phyloP scores from a whole-genome alignment of 1,284 basidiomycete genomes.

The Tilletia setariae region DNA sequence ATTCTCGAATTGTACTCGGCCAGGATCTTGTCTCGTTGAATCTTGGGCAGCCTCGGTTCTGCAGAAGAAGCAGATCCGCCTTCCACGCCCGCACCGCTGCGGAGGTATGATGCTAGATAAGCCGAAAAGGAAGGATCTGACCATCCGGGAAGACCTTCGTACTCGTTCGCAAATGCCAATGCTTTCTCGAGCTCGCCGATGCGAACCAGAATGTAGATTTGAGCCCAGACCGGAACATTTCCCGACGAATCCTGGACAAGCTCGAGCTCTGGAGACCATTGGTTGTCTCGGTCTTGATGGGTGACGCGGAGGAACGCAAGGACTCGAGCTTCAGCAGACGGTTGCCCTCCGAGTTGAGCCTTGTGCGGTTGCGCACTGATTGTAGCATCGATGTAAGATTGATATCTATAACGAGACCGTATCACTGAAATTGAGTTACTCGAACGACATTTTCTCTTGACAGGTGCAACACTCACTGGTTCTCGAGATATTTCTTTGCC shows the following conservation, averaged over 20 bases:
- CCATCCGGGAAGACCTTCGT: slow-evolving; percentile 72
- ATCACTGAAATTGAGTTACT: neutral
- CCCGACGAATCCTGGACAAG: slow-evolving; percentile 29
- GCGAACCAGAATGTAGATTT: slow-evolving; percentile 83
- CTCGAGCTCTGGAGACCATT: slow-evolving; percentile 46
- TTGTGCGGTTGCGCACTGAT: slow-evolving; percentile 79
- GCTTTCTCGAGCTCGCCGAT: slow-evolving; percentile 80
- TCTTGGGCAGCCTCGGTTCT: slow-evolving; percentile 60
- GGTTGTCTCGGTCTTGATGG: slow-evolving; percentile 39
- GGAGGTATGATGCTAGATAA: slow-evolving; percentile 79
- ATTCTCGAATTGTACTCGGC: slow-evolving; percentile 89
- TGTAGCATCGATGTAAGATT: slow-evolving; percentile 79
- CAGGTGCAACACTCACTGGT: slow-evolving; percentile 60
- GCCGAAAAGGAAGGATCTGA: slow-evolving; percentile 80
- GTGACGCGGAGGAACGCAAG: slow-evolving; percentile 47
- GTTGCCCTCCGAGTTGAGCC: slow-evolving; percentile 85
- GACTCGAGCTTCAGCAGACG: slow-evolving; percentile 82
- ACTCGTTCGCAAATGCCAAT: slow-evolving; percentile 65
- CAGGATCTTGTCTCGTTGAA: slow-evolving; percentile 77
- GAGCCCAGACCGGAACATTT: slow-evolving; percentile 77
- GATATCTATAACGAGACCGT: slow-evolving; percentile 29
- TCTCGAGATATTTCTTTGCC: slow-evolving; percentile 71
- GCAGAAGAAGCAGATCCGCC: slow-evolving; percentile 54
- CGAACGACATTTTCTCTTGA: neutral
- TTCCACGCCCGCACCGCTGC: slow-evolving; percentile 65